These are phyloP conservation scores for Antitrichia curtipendula DNA, from an alignment of 225 moss, liverwort and hornwort genomes.

Conservation along the genomic window DNA sequence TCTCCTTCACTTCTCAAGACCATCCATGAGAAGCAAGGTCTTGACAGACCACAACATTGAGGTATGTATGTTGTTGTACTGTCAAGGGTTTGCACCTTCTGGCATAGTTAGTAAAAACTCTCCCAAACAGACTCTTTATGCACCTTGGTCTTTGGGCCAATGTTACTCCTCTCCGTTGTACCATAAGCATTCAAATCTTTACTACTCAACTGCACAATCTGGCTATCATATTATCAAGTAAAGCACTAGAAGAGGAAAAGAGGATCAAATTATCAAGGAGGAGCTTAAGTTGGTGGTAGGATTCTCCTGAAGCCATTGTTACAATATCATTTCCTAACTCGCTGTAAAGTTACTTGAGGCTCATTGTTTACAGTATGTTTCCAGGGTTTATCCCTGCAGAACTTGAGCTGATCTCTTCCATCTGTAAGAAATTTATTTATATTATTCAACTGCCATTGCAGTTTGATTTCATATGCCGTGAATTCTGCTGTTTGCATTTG, in stretches of 20 bases:
- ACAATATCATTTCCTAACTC: background rate
- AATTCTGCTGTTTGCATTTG: background rate
- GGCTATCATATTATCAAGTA: background rate
- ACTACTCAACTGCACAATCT: background rate
- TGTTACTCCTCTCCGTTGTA: background rate
- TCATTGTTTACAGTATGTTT: background rate
- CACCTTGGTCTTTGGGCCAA: background rate
- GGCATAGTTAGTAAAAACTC: background rate
- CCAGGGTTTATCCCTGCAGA: background rate
- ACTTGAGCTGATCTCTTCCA: background rate
- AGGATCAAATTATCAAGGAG: background rate
- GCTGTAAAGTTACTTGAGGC: background rate
- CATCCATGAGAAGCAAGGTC: slow-evolving; percentile 19
- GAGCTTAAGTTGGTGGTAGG: background rate
- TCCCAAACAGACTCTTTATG: background rate
- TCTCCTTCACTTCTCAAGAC: slow-evolving; percentile 11
- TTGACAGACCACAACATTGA: background rate
- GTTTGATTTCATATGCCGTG: background rate
- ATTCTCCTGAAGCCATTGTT: background rate
- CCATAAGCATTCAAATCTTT: background rate
- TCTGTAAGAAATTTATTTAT: background rate
- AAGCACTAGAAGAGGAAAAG: background rate
- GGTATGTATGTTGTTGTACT: slow-evolving; percentile 2
- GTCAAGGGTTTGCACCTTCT: background rate
- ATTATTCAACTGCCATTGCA: slow-evolving; percentile 34